phyloP scores from a whole-genome alignment of 139 green algal genomes.

The Chlorella sorokiniana region DNA sequence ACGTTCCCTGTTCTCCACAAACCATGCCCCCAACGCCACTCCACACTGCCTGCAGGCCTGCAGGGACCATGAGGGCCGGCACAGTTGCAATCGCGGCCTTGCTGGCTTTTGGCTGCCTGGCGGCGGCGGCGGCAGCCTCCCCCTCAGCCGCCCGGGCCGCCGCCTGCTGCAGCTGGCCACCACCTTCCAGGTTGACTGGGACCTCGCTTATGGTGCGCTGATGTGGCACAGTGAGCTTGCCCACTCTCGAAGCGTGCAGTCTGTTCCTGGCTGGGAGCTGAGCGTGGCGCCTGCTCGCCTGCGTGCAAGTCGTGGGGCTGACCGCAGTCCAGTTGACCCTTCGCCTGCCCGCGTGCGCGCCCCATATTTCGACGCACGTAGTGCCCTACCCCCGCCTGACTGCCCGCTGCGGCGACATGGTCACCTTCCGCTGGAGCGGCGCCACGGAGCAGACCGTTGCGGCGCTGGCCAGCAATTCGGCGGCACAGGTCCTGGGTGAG shows the following conservation, averaged over 20 bases:
- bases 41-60: too few relatives aligned
- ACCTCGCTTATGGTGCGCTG: neutral
- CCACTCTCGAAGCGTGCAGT: too few relatives aligned
- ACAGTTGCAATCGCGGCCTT: neutral
- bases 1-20: too few relatives aligned
- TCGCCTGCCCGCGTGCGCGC: neutral
- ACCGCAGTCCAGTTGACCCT: neutral
- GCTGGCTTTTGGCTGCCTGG: neutral
- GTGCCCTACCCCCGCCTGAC: conserved; percentile 2
- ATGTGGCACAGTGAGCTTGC: neutral
- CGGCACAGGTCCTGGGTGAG: neutral
- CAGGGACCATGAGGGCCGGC: neutral
- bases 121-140: neutral
- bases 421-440: conserved; percentile 19
- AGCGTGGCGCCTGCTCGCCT: neutral
- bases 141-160: neutral
- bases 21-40: too few relatives aligned
- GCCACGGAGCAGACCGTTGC: neutral
- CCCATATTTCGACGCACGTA: neutral
- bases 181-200: neutral
- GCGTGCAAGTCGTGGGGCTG: neutral
- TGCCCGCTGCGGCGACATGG: conserved; percentile 7
- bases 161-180: neutral
- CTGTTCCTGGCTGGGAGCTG: neutral
- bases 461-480: neutral